A percentile compares a stretch with the other conserved stretches of the same genome.
phyloP scores from a whole-genome alignment of 495 filamentous ascomycete genomes.

The Neurospora terricola region DNA sequence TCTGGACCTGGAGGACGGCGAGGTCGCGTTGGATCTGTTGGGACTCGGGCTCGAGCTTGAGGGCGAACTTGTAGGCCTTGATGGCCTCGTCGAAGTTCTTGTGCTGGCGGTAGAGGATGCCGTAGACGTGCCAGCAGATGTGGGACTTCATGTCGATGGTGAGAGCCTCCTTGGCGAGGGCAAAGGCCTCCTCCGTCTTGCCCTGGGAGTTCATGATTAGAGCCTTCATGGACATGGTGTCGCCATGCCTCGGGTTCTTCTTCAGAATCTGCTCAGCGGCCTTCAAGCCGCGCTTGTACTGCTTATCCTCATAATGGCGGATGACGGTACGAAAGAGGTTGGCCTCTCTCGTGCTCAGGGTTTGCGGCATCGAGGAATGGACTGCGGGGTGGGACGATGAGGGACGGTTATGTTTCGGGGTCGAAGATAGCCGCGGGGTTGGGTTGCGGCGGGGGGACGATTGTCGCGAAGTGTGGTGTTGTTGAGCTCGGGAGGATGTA shows the following conservation, averaged over 20 bases:
- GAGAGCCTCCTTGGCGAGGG: conserved; percentile 80
- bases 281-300: conserved; percentile 96
- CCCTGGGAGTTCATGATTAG: conserved; percentile 88
- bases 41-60: conserved; percentile 86
- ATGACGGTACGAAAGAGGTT: conserved; percentile 90
- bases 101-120: conserved; percentile 79
- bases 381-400: conserved; percentile 1
- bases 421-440: neutral
- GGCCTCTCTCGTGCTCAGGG: conserved; percentile 78
- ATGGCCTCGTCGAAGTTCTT: conserved; percentile 99
- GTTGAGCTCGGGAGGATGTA: neutral
- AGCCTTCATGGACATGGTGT: conserved; percentile 98
- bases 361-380: conserved; percentile 57
- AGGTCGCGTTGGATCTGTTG: conserved; percentile 90
- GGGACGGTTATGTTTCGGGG: neutral
- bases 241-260: conserved; percentile 91
- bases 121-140: conserved; percentile 99
- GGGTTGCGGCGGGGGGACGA: neutral
- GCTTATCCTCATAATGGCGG: conserved; percentile 92
- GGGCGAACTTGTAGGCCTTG: conserved; percentile 93
- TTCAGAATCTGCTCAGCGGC: conserved; percentile 87
- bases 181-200: conserved; percentile 86
- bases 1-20: conserved; percentile 87
- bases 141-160: conserved; percentile 96
- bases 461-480: neutral